Evolutionary conservation across 2,329 filamentous ascomycete species (phyloP).

Genomic region (Trichoderma sp.): DNA sequence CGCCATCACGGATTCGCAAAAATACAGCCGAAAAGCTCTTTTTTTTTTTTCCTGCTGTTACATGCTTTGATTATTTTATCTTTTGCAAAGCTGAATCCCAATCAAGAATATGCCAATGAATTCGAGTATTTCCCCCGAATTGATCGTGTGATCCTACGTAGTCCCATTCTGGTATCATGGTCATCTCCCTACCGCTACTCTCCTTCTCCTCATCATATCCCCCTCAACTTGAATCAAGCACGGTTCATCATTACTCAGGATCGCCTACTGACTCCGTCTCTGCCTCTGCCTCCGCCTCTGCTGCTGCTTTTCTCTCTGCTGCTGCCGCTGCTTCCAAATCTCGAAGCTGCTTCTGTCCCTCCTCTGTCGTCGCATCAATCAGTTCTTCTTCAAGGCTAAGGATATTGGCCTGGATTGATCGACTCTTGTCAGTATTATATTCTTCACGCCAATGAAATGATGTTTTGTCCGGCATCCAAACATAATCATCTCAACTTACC

Average conservation of each 20-base stretch:
- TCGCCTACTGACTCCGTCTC: conserved; percentile 32
- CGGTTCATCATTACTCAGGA: conserved; percentile 38
- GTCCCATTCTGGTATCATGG: neutral
- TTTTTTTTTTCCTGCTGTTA: neutral
- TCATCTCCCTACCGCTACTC: neutral
- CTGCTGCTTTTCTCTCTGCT: conserved; percentile 26
- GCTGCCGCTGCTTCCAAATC: conserved; percentile 59
- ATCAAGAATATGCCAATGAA: neutral
- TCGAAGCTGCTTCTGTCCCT: conserved; percentile 76
- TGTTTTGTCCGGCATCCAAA: neutral
- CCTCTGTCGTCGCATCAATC: conserved; percentile 90
- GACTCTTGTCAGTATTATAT: neutral
- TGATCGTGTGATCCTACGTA: neutral
- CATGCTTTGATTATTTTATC: neutral
- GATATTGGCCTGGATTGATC: conserved; percentile 70
- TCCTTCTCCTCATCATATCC: neutral
- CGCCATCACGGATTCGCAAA: neutral
- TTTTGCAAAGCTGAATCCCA: neutral
- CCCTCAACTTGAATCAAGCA: neutral
- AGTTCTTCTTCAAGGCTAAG: conserved; percentile 89
- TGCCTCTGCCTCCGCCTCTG: neutral
- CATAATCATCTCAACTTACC: conserved; percentile 42
- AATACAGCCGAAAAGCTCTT: neutral
- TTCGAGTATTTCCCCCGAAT: neutral
- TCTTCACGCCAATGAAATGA: neutral